Percentiles rank a stretch among this genome's conserved stretches.
These are phyloP conservation scores for Xylariaceae sp. DNA, from an alignment of 2,329 filamentous ascomycete species.

Conservation along the genomic window DNA sequence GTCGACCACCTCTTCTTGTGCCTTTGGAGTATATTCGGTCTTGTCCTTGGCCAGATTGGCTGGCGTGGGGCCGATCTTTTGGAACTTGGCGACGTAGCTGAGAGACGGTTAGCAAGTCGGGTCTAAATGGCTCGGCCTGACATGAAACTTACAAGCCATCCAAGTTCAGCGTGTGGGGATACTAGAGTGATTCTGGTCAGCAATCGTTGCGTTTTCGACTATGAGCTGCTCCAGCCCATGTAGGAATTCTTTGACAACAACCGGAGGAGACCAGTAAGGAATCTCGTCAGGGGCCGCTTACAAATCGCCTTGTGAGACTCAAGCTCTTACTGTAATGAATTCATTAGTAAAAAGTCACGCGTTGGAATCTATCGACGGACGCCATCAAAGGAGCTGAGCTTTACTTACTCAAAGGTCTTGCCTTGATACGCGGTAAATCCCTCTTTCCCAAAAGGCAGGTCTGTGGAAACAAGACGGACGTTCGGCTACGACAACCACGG, in stretches of 20 bases:
- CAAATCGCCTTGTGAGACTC: slow-evolving; percentile 73
- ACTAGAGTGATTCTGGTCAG: slow-evolving; percentile 8
- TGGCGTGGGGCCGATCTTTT: slow-evolving; percentile 79
- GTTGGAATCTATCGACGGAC: neutral
- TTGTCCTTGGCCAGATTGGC: slow-evolving; percentile 44
- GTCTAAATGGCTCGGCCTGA: too few species aligned
- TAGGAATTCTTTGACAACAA: neutral
- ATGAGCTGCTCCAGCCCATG: neutral
- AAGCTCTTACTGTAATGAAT: slow-evolving; percentile 51
- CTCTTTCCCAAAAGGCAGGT: slow-evolving; percentile 82
- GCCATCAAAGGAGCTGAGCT: neutral
- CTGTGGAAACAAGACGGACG: slow-evolving; percentile 86
- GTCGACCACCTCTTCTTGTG: slow-evolving; percentile 51
- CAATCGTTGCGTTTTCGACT: too few species aligned
- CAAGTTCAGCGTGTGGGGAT: slow-evolving; percentile 63
- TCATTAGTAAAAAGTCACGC: neutral
- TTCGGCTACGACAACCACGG: slow-evolving; percentile 60
- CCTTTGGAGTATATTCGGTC: slow-evolving; percentile 16
- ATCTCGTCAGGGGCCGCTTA: slow-evolving; percentile 57
- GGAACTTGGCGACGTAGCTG: slow-evolving; percentile 80
- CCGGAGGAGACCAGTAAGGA: neutral
- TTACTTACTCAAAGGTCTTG: slow-evolving; percentile 69
- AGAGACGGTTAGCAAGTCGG: slow-evolving; percentile 2
- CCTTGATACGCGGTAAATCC: slow-evolving; percentile 88
- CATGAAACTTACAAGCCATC: slow-evolving; percentile 72